These are phyloP conservation scores for Dendrobium nobile DNA, from an alignment of 106 monocot genomes.

Conservation along the genomic window DNA sequence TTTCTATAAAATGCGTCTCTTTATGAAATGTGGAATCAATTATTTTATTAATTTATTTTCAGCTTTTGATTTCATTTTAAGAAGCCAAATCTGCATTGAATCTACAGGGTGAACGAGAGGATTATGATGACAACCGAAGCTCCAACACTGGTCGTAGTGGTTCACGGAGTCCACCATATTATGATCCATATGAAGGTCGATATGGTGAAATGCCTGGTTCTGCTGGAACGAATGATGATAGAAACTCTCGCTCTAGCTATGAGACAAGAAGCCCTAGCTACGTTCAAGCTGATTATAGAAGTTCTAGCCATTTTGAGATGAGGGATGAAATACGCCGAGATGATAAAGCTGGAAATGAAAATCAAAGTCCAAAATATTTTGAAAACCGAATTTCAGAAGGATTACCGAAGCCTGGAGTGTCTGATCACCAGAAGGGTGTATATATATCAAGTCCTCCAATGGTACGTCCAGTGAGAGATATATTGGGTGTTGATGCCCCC, in stretches of 20 bases:
- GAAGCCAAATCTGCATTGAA: background rate
- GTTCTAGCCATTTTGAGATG: conserved; percentile 54
- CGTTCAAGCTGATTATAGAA: conserved; percentile 56
- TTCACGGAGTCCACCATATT: conserved; percentile 63
- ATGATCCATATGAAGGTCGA: conserved; percentile 17
- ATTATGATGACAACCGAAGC: conserved; percentile 44
- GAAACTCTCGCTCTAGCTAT: conserved; percentile 35
- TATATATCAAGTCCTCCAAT: conserved; percentile 33
- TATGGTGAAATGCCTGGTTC: conserved; percentile 32
- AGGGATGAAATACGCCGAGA: conserved; percentile 57
- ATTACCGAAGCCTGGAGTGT: conserved; percentile 34
- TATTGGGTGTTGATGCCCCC: conserved; percentile 66
- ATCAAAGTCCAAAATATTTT: conserved; percentile 40
- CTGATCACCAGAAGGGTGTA: conserved; percentile 33
- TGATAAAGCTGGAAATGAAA: conserved; percentile 48
- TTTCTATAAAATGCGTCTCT: background rate
- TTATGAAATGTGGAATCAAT: background rate
- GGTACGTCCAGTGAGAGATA: conserved; percentile 79
- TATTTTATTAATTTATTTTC: background rate
- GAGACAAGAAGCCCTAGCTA: conserved; percentile 73
- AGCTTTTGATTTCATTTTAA: background rate
- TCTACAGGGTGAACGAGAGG: conserved; percentile 14
- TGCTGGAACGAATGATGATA: conserved; percentile 39
- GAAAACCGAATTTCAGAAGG: conserved; percentile 42
- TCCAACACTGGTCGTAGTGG: conserved; percentile 34